A percentile compares a stretch with the other conserved stretches of the same genome.
Evolutionary conservation across 2,329 filamentous ascomycete species (phyloP).

Genomic region (Rhynchosporium agropyri): DNA sequence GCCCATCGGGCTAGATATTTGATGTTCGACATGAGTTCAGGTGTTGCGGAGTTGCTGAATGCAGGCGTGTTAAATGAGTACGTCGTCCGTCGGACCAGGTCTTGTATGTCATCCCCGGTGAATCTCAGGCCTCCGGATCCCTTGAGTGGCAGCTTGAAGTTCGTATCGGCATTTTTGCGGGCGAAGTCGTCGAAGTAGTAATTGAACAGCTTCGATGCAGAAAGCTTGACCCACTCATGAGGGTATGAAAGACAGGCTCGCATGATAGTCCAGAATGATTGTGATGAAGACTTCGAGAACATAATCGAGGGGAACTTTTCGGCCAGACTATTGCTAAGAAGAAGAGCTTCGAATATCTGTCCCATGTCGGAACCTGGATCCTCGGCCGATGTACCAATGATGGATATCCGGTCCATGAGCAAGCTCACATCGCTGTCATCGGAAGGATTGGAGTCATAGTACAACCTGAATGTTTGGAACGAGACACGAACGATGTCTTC

Average conservation of each 20-base stretch:
- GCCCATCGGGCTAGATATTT: constrained; percentile 75
- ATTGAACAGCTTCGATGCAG: constrained; percentile 72
- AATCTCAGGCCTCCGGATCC: constrained; percentile 74
- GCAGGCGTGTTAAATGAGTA: constrained; percentile 62
- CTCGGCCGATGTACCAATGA: constrained; percentile 55
- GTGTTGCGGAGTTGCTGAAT: constrained; percentile 73
- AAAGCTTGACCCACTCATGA: constrained; percentile 74
- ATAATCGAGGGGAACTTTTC: constrained; percentile 65
- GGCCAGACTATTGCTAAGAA: constrained; percentile 68
- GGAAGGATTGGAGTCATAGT: constrained; percentile 69
- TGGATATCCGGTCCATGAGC: constrained; percentile 56
- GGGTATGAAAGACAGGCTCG: constrained; percentile 71
- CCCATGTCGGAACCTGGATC: constrained; percentile 66
- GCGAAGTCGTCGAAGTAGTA: constrained; percentile 82
- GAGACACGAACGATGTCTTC: constrained; percentile 70
- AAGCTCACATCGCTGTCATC: constrained; percentile 58
- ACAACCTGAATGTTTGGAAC: constrained; percentile 79
- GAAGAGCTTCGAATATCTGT: constrained; percentile 72
- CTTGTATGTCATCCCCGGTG: constrained; percentile 63
- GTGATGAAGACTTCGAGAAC: constrained; percentile 58
- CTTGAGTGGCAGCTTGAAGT: constrained; percentile 61
- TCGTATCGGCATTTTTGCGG: constrained; percentile 57
- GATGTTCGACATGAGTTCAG: constrained; percentile 78
- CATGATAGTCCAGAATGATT: constrained; percentile 71
- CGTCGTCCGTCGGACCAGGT: constrained; percentile 54